Base-by-base conservation (phyloP, 2,329 filamentous ascomycete genomes). In the Paecilomyces formosus region DNA sequence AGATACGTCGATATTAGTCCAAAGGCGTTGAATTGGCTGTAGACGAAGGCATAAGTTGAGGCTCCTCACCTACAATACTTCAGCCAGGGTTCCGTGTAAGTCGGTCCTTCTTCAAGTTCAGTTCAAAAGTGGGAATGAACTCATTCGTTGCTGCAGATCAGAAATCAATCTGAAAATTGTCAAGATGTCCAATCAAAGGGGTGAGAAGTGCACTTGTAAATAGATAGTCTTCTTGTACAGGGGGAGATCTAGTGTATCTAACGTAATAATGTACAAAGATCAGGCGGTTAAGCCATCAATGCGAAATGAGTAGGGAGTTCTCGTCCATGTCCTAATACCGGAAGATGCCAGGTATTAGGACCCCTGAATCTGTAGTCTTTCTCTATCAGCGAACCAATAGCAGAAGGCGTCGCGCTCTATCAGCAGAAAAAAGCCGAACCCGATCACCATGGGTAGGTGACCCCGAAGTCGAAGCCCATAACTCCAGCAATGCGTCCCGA, bases 401-500 rank as follows among this genome's bases (percentile, higher is more conserved):
- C 15, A 45, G 15, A 5, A n/a, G 13, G 39, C 9, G 39, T 18
- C n/a, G 5, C 39, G 39, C 9, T 21, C 15, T 45, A 45, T 45
- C 39, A 45, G 30, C 30, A 45, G 3, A n/a, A 45, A 45, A 45
- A 45, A n/a, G 30, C 30, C 39, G 18, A 45, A 11, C 3, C 5
- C 5, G n/a, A 45, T 15, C 15, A 45, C 39, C n/a, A n/a, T 45
- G 3, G 15, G 7, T 18, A 45, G 39, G n/a, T 45, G 39, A 18
- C 18, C 39, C 15, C 39, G 18, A 45, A 45, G n/a, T 45, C 5
- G 39, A 45, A 45, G 9, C 59, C 58, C 55, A 35, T 61, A 67
- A 66, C 65, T 63, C 65, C 65, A 54, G 60, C 55, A 64, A 67
- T 67, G 65, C 65, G 55, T 58, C 55, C 63, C 58, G 62, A 61